Base-by-base conservation (phyloP, 306 rosid species). In the Dalbergia cultrata region DNA sequence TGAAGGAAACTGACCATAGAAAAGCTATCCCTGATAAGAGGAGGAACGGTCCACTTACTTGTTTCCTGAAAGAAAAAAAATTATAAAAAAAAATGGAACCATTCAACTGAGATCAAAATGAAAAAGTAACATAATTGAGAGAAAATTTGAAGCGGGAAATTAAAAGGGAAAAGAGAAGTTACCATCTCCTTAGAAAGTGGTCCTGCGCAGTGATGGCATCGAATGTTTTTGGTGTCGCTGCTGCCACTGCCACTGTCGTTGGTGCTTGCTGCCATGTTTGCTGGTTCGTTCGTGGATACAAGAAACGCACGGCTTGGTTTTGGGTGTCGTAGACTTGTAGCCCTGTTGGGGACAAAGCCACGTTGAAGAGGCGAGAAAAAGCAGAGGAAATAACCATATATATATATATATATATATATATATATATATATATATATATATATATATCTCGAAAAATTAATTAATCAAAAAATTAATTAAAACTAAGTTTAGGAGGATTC, bases 121-220 rank as follows among this genome's bases (percentile, higher is more conserved):
- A 1, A 64, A 61, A 31, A 59, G 21, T 14, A 59, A 18, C 67
- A 60, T 45, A 31, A 53, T 16, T 34, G 44, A 70, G n/a, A 31
- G 33, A 33, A 70, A 49, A 26, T 14, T 45, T 54, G 74, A 63
- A 66, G 68, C 4, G 18, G 16, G 14, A 34, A 76, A 66, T 34
- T 18, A n/a, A 8, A n/a, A n/a, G n/a, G n/a, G n/a, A 33, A 78
- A 79, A 72, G 10, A 52, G 13, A 52, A 52, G 16, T 16, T 72
- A 77, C 94, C 94, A 91, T 87, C 13, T 94, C 76, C 84, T 91
- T 90, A 0, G 88, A 84, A 61, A 94, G 94, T 13, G 98, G 98
- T 49, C 94, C 97, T 0, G 97, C 97, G 31, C 98, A 94, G 82
- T 94, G 98, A 83, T 81, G 86, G 71, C 97, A 94, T 80, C 93